Evolutionary conservation across 768 basidiomycete genomes (phyloP).

Genomic region (Leucocoprinus sp.): DNA sequence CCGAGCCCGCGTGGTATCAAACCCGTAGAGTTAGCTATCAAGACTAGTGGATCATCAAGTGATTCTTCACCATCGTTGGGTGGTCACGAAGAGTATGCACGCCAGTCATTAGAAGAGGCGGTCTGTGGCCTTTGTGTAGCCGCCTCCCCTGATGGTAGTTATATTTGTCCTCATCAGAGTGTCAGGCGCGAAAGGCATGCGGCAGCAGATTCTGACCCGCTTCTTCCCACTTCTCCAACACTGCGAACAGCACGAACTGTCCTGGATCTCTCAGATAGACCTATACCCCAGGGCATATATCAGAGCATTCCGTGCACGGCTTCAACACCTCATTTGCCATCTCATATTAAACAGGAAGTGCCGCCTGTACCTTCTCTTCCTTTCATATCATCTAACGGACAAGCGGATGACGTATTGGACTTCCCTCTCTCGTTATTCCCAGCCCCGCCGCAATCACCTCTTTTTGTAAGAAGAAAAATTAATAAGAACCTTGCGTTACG

Average conservation of each 20-base stretch:
- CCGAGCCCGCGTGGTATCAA: slow-evolving; percentile 3
- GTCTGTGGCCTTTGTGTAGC: neutral
- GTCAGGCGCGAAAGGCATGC: neutral
- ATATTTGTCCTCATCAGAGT: neutral
- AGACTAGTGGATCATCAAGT: neutral
- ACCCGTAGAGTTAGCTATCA: neutral
- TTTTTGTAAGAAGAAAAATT: slow-evolving; percentile 27
- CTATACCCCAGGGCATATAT: neutral
- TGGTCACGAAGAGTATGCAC: neutral
- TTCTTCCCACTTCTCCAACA: neutral
- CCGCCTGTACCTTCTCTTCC: slow-evolving; percentile 6
- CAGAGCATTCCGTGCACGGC: slow-evolving; percentile 1
- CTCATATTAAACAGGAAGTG: slow-evolving; percentile 2
- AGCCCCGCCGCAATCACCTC: slow-evolving; percentile 33
- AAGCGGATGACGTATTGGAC: slow-evolving; percentile 9
- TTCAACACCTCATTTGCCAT: slow-evolving; percentile 14
- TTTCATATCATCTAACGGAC: neutral
- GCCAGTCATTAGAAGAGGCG: slow-evolving; percentile 2
- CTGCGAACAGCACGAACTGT: slow-evolving; percentile 1
- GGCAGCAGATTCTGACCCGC: slow-evolving; percentile 2
- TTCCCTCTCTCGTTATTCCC: slow-evolving; percentile 29
- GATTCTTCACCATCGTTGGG: neutral
- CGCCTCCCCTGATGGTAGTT: neutral
- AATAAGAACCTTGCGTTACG: slow-evolving; percentile 33
- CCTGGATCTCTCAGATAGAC: slow-evolving; percentile 2